phyloP scores from a whole-genome alignment of 2,329 filamentous ascomycete species.

The Hypoxylon rubiginosum region DNA sequence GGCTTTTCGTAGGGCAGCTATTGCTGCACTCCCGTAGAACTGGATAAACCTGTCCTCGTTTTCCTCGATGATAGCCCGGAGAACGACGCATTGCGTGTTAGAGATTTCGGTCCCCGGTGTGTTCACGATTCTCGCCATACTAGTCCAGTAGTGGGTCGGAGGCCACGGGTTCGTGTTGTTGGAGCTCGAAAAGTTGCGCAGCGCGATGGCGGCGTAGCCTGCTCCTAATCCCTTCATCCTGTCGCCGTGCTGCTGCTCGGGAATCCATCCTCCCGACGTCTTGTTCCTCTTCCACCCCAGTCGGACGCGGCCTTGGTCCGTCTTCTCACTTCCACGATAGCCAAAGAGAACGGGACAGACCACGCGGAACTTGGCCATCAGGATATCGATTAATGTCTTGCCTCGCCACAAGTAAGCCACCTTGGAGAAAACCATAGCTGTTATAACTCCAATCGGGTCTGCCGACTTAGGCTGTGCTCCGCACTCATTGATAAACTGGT shows the following conservation, averaged over 20 bases:
- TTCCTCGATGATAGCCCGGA: conserved; percentile 79
- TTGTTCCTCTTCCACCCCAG: conserved; percentile 80
- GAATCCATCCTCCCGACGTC: conserved; percentile 65
- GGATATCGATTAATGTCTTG: conserved; percentile 80
- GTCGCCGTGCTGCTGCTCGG: conserved; percentile 81
- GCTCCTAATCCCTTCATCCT: conserved; percentile 86
- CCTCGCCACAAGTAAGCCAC: conserved; percentile 76
- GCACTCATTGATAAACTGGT: conserved; percentile 77
- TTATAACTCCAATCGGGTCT: conserved; percentile 83
- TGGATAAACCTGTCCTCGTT: conserved; percentile 81
- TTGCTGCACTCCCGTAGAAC: conserved; percentile 83
- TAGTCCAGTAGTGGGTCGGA: conserved; percentile 84
- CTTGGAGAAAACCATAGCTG: conserved; percentile 80
- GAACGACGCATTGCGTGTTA: conserved; percentile 79
- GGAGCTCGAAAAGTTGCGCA: conserved; percentile 84
- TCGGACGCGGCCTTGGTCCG: conserved; percentile 72
- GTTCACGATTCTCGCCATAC: conserved; percentile 66
- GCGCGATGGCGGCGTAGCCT: conserved; percentile 84
- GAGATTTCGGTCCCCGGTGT: conserved; percentile 65
- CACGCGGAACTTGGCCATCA: conserved; percentile 87
- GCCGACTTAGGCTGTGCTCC: conserved; percentile 74
- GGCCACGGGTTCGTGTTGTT: conserved; percentile 80
- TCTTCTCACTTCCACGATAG: conserved; percentile 80
- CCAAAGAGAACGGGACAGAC: conserved; percentile 90
- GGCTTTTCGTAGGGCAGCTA: conserved; percentile 78